A percentile compares a stretch with the other conserved stretches of the same genome.
Conservation (phyloP, 225 moss, liverwort and hornwort genomes). For the Asterella californica region DNA sequence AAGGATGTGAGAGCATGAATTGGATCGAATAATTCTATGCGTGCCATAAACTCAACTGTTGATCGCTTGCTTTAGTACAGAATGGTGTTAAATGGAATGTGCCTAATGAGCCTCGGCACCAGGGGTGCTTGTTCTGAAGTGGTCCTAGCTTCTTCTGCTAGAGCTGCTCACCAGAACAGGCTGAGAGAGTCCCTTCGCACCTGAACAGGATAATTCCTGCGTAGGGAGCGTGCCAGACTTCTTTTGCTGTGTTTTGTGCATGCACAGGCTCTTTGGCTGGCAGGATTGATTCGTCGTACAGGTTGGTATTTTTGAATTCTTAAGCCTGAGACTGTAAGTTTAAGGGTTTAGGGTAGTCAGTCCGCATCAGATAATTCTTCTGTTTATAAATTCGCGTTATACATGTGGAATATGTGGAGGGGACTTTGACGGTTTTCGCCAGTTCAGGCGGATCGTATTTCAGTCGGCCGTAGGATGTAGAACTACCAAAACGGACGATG, state of each 20-base stretch:
- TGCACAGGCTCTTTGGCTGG: conserved; percentile 62
- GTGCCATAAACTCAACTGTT: not conserved
- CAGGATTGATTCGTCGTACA: conserved; percentile 29
- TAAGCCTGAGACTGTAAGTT: conserved; percentile 20
- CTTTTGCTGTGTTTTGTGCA: conserved; percentile 66
- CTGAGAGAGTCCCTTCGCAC: conserved; percentile 99
- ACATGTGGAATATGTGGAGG: not conserved
- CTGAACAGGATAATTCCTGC: conserved; percentile 99
- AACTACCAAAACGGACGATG: too few relatives aligned
- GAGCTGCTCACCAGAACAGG: conserved; percentile 69
- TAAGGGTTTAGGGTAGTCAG: not conserved
- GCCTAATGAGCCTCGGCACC: conserved; percentile 77
- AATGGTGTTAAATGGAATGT: conserved; percentile 10
- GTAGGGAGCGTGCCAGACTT: conserved; percentile 99
- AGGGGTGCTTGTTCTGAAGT: conserved; percentile 93
- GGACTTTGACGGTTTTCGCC: not conserved
- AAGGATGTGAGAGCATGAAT: not conserved
- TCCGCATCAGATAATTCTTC: not conserved
- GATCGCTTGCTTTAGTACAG: not conserved
- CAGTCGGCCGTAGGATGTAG: too few relatives aligned
- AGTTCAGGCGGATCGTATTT: too few relatives aligned
- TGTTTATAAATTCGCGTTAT: not conserved
- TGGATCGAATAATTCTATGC: not conserved
- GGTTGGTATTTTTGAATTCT: conserved; percentile 18
- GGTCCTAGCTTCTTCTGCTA: conserved; percentile 38